Conservation (phyloP, 2,329 filamentous ascomycete species). For the Escovopsis sp. region DNA sequence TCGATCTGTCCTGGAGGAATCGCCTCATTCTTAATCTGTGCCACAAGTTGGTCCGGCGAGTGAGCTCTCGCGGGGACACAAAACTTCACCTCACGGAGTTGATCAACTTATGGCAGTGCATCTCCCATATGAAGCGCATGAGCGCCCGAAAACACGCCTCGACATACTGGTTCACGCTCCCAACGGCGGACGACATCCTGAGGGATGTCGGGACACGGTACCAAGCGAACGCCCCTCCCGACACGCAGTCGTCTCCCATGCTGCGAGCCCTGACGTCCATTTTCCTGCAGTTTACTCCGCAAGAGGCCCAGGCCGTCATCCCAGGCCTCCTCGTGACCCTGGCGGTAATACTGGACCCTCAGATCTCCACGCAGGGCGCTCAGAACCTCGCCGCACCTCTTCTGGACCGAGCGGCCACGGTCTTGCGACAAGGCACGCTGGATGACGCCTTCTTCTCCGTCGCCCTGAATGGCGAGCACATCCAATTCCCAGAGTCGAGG, state of each 20-base stretch:
- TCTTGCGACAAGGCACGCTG: conserved; percentile 8
- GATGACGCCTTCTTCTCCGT: conserved; percentile 9
- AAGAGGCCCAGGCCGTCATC: conserved; percentile 13
- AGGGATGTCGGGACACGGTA: conserved; percentile 5
- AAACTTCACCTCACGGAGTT: conserved; percentile 14
- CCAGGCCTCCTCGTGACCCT: conserved; percentile 20
- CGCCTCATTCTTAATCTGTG: conserved; percentile 20
- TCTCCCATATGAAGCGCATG: conserved; percentile 19
- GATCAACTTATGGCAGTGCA: conserved; percentile 21
- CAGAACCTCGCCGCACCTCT: conserved; percentile 15
- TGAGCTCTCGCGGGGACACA: too few relatives aligned
- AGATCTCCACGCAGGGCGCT: conserved; percentile 4
- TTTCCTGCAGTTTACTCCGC: conserved; percentile 16
- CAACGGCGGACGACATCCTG: conserved; percentile 15
- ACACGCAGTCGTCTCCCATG: conserved; percentile 4
- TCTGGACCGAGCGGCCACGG: conserved; percentile 13
- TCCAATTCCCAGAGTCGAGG: conserved; percentile 9
- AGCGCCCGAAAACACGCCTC: conserved; percentile 10
- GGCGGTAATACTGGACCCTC: conserved; percentile 16
- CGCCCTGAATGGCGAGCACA: conserved; percentile 7
- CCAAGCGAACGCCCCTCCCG: neutral
- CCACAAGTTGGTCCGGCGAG: conserved; percentile 7
- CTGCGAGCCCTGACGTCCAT: conserved; percentile 15
- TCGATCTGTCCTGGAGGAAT: conserved; percentile 14
- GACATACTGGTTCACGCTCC: conserved; percentile 15